phyloP scores from a whole-genome alignment of 306 rosid species.

The Glycine soja region DNA sequence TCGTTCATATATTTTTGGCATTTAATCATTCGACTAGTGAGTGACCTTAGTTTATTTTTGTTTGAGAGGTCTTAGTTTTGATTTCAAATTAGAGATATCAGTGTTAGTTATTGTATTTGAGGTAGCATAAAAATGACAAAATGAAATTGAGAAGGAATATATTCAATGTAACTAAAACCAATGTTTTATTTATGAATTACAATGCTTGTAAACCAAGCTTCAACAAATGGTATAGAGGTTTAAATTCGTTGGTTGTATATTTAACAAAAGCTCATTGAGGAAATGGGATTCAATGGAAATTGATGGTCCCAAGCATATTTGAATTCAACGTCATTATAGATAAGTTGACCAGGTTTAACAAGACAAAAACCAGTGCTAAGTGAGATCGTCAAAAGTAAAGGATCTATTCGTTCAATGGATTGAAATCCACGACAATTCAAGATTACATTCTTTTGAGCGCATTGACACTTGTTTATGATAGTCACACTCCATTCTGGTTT shows the following conservation, averaged over 20 bases:
- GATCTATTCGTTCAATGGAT: no score
- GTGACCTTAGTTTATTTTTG: no score
- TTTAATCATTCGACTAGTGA: no score
- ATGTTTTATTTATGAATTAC: neutral
- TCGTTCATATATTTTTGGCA: no score
- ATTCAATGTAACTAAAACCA: neutral
- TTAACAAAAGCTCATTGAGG: neutral
- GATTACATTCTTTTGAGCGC: neutral
- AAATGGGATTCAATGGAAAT: neutral
- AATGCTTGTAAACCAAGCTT: neutral
- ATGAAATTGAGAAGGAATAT: neutral
- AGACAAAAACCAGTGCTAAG: neutral
- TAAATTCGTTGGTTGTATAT: neutral
- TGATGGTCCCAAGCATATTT: neutral
- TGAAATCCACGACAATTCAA: no score
- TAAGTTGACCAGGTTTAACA: neutral
- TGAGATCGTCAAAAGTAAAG: neutral
- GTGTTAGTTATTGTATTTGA: no score
- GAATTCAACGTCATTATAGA: neutral
- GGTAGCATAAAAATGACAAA: neutral
- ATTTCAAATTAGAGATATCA: neutral
- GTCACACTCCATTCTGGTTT: neutral
- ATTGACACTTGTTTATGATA: neutral
- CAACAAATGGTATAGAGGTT: neutral
- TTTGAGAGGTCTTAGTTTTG: neutral